Base-by-base conservation (phyloP, 2,329 filamentous ascomycete genomes). In the Massarina eburnea region DNA sequence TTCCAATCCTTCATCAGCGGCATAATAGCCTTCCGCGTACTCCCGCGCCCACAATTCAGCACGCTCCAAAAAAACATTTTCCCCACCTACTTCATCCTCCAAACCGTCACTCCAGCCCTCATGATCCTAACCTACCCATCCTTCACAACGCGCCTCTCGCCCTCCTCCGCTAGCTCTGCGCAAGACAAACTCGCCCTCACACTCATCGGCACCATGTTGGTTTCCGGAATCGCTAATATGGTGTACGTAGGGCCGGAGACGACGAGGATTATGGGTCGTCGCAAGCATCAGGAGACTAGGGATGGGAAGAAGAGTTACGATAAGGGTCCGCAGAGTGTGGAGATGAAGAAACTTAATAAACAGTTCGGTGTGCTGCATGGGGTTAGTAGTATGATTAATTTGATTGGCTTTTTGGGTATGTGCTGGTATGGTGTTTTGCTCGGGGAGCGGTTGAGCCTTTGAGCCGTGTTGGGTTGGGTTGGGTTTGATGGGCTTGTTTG, bases 291-390 rank as follows among this genome's bases (percentile, higher is more conserved):
- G 77, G 91, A 92, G 77, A 90, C 86, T 51, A 84, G 86, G 60
- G 92, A 96, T 66, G 90, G 90, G 43, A 96, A 95, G 79, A 88
- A 87, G 67, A 89, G 85, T 70, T 88, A 87, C 62, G 90, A 95
- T 54, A 75, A 81, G 41, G 80, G 84, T 1, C 88, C 90, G 30
- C 89, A 95, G 62, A 94, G 88, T 4, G 78, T 85, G 57, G 89
- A 92, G 74, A 96, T 97, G 91, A 71, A 82, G 57, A 50, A 30
- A n/a, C 33, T 72, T 55, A 72, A 72, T 43, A 58, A 48, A 48
- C 42, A 51, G 46, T 97, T 97, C 69, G 83, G 81, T 14, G 81
- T 80, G 51, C 71, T 96, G 46, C 94, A 99, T 70, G 89, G 91
- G 5, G 73, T 88, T 38, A 95, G 89, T 7, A 88, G 88, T 21